Evolutionary conservation across 1,139 yeast genomes (phyloP).

Genomic region (Kodamaea ohmeri): DNA sequence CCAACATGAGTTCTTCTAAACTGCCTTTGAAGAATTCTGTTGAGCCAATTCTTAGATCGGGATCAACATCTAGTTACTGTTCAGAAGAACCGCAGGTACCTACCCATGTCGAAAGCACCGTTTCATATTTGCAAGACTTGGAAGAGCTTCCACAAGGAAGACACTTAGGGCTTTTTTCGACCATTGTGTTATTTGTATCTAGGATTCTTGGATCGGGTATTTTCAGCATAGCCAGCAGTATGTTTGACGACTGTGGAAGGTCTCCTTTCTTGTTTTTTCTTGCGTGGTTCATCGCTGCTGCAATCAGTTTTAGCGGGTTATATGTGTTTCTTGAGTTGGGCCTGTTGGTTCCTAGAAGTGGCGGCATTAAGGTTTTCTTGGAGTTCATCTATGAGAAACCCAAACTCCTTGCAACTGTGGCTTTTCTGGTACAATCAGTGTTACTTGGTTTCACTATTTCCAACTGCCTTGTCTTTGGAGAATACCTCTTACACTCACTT

Average conservation of each 20-base stretch:
- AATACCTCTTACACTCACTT: slow-evolving; percentile 53
- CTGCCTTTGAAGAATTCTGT: background rate
- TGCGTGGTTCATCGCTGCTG: slow-evolving; percentile 62
- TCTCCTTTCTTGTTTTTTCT: slow-evolving; percentile 56
- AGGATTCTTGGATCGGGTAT: slow-evolving; percentile 78
- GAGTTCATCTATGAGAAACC: slow-evolving; percentile 66
- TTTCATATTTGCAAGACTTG: slow-evolving; percentile 27
- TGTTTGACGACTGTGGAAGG: slow-evolving; percentile 66
- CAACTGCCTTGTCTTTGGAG: slow-evolving; percentile 69
- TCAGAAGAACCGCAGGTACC: background rate
- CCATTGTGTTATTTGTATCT: slow-evolving; percentile 60
- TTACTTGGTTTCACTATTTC: slow-evolving; percentile 64
- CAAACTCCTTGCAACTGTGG: slow-evolving; percentile 55
- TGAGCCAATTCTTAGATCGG: slow-evolving; percentile 1
- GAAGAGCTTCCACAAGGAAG: slow-evolving; percentile 73
- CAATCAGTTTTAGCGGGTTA: slow-evolving; percentile 63
- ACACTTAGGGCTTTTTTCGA: slow-evolving; percentile 66
- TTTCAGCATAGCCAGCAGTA: slow-evolving; percentile 67
- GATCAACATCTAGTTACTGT: background rate
- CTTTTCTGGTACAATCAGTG: slow-evolving; percentile 55
- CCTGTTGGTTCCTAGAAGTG: slow-evolving; percentile 65
- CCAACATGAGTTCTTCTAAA: slow-evolving; percentile 3
- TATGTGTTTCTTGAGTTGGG: slow-evolving; percentile 68
- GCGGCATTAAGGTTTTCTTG: slow-evolving; percentile 70
- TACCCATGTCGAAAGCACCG: slow-evolving; percentile 14